phyloP scores from a whole-genome alignment of 1,284 basidiomycete species.

The Trametes hirsuta region DNA sequence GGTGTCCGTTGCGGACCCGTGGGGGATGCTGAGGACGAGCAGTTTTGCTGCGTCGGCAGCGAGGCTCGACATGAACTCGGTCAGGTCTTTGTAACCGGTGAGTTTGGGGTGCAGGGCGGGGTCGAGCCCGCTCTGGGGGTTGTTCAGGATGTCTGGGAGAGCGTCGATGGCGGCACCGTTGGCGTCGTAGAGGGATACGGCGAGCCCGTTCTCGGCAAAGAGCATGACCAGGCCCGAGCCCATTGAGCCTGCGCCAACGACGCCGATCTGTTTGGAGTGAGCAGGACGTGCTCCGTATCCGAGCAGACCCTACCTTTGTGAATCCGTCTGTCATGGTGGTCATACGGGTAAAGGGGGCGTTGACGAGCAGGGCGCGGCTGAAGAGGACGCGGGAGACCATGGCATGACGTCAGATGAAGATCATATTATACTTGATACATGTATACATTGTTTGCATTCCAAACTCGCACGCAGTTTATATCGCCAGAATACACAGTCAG shows the following conservation, averaged over 20 bases:
- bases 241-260: slow-evolving; percentile 32
- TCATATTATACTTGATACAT: slow-evolving; percentile 26
- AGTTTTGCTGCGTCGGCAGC: slow-evolving; percentile 23
- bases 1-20: slow-evolving; percentile 25
- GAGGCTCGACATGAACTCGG: slow-evolving; percentile 19
- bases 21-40: slow-evolving; percentile 30
- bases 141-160: slow-evolving; percentile 7
- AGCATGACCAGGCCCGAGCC: slow-evolving; percentile 32
- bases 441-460: slow-evolving; percentile 11
- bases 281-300: not conserved
- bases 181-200: slow-evolving; percentile 28
- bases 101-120: slow-evolving; percentile 19
- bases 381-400: not conserved
- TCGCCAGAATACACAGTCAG: slow-evolving; percentile 8
- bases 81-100: slow-evolving; percentile 26
- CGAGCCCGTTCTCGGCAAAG: slow-evolving; percentile 29
- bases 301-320: slow-evolving; percentile 6
- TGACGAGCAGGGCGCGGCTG: not conserved
- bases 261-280: slow-evolving; percentile 20
- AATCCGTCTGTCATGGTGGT: slow-evolving; percentile 5
- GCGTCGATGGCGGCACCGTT: slow-evolving; percentile 22
- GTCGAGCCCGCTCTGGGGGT: slow-evolving; percentile 11
- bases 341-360: not conserved
- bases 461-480: not conserved
- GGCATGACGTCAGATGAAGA: slow-evolving; percentile 11